Evolutionary conservation across 2,329 filamentous ascomycete species (phyloP).

Genomic region (Trichoderma pleuroti): DNA sequence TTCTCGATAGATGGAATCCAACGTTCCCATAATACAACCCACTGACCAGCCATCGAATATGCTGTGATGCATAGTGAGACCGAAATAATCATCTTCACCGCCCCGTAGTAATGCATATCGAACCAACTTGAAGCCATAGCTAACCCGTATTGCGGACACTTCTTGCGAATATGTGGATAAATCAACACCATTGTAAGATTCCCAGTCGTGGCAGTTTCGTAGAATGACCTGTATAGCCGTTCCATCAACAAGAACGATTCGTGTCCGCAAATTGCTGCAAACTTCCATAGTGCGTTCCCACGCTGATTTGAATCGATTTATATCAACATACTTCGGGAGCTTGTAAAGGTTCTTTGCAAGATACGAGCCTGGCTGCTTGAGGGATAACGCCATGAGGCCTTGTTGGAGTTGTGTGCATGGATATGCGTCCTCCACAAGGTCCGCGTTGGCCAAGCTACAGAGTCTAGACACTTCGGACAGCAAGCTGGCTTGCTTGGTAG

Average conservation of each 20-base stretch:
- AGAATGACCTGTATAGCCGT: background rate
- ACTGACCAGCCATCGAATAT: conserved; percentile 17
- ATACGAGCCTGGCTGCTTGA: conserved; percentile 2
- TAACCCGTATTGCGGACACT: background rate
- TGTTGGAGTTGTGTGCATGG: background rate
- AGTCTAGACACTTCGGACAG: background rate
- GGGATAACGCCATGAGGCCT: background rate
- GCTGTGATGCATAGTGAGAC: conserved; percentile 2
- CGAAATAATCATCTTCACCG: background rate
- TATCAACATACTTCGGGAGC: conserved; percentile 8
- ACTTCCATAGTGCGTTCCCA: conserved; percentile 23
- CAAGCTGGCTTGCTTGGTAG: background rate
- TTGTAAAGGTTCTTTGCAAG: background rate
- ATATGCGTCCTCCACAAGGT: conserved; percentile 1
- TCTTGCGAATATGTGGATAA: background rate
- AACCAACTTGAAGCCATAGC: background rate
- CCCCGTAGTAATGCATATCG: background rate
- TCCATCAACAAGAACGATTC: conserved; percentile 2
- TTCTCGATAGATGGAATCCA: background rate
- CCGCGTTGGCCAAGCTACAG: background rate
- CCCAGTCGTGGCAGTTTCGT: background rate
- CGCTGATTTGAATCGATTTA: conserved; percentile 19
- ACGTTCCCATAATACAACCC: background rate
- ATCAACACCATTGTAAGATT: background rate
- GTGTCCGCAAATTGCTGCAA: conserved; percentile 8